These are phyloP conservation scores for Pyracantha coccinea DNA, from an alignment of 331 rosid genomes.

Conservation along the genomic window DNA sequence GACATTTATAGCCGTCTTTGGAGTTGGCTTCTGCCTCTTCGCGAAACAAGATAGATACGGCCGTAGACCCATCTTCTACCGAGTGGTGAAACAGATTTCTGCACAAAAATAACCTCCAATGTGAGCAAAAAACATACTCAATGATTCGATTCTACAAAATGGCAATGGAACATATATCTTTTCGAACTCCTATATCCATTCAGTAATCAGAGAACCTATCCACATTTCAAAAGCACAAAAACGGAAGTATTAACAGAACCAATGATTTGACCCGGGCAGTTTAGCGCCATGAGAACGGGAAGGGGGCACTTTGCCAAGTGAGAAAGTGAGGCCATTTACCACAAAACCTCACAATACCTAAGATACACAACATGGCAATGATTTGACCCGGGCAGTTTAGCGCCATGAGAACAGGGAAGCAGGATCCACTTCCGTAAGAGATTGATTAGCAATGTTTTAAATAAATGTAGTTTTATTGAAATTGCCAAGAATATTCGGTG, in stretches of 20 bases:
- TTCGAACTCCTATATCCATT: background rate
- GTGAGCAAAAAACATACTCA: background rate
- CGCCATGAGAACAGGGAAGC: too few species aligned
- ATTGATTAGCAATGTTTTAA: background rate
- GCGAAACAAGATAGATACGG: slow-evolving; percentile 70
- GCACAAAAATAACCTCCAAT: slow-evolving; percentile 10
- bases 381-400: too few species aligned
- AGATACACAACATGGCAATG: too few species aligned
- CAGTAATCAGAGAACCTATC: background rate
- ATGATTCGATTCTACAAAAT: background rate
- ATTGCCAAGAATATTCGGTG: background rate
- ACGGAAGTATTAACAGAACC: background rate
- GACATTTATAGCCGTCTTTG: slow-evolving; percentile 35
- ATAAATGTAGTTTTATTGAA: background rate
- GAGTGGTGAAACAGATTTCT: slow-evolving; percentile 54
- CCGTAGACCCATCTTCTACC: slow-evolving; percentile 90
- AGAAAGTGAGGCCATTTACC: background rate
- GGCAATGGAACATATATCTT: background rate
- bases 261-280: background rate
- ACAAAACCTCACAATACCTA: background rate
- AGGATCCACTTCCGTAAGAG: background rate
- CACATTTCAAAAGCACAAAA: background rate
- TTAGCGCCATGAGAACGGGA: background rate
- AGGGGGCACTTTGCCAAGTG: background rate
- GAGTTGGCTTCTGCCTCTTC: slow-evolving; percentile 31